Evolutionary conservation across 192 early-diverging fungal species (phyloP).

Genomic region (Coemansia sp.): DNA sequence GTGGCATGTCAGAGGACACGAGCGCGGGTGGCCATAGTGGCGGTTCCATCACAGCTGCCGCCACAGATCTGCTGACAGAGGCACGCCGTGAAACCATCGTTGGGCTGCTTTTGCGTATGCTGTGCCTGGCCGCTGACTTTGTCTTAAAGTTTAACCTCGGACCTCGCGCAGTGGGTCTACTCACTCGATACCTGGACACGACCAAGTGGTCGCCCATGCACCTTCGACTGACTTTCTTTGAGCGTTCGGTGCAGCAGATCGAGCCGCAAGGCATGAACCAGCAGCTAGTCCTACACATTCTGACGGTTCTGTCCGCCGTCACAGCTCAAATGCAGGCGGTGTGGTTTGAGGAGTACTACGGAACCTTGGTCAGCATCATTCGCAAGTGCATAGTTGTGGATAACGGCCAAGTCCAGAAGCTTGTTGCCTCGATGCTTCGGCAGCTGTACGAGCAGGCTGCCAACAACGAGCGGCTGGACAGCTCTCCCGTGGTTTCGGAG

Average conservation of each 20-base stretch:
- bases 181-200: conserved; percentile 39
- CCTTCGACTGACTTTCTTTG: conserved; percentile 49
- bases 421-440: conserved; percentile 68
- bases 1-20: background rate
- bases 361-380: conserved; percentile 30
- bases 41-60: background rate
- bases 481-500: conserved; percentile 31
- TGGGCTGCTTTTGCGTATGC: conserved; percentile 45
- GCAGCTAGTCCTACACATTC: conserved; percentile 49
- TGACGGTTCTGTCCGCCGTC: conserved; percentile 43
- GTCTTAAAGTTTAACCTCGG: conserved; percentile 43
- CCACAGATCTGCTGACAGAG: conserved; percentile 29
- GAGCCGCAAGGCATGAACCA: conserved; percentile 51
- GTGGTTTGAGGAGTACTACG: conserved; percentile 55
- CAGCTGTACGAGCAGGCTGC: conserved; percentile 63
- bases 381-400: conserved; percentile 65
- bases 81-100: conserved; percentile 46
- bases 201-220: conserved; percentile 44
- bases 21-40: background rate
- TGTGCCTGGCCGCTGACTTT: conserved; percentile 53
- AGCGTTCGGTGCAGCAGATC: conserved; percentile 51
- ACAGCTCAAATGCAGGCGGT: conserved; percentile 48
- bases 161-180: conserved; percentile 35
- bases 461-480: conserved; percentile 44
- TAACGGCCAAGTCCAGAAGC: conserved; percentile 67